phyloP scores from a whole-genome alignment of 495 filamentous ascomycete species.

The Penicillium canariense region DNA sequence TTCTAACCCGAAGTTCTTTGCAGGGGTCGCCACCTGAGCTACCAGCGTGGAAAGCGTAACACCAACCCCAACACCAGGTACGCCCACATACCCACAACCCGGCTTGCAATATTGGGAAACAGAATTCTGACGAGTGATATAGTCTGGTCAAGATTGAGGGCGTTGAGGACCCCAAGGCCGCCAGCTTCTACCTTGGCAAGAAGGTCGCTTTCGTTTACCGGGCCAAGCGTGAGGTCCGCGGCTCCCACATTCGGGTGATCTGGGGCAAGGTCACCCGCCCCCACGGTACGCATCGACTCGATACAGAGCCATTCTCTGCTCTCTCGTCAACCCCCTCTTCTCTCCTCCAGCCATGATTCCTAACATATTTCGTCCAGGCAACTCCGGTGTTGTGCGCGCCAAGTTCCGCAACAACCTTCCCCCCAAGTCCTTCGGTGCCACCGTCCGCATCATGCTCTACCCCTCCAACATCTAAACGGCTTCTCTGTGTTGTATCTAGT shows the following conservation, averaged over 20 bases:
- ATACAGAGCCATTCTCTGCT: background rate
- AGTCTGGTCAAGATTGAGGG: slow-evolving; percentile 95
- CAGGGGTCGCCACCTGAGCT: slow-evolving; percentile 91
- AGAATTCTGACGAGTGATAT: slow-evolving; percentile 32
- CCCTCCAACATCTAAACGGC: slow-evolving; percentile 63
- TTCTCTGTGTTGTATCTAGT: slow-evolving; percentile 39
- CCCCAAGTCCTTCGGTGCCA: slow-evolving; percentile 91
- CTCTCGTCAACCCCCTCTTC: background rate
- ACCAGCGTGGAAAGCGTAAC: slow-evolving; percentile 83
- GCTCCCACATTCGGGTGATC: slow-evolving; percentile 96
- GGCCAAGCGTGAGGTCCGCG: slow-evolving; percentile 84
- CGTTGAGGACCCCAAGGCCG: slow-evolving; percentile 81
- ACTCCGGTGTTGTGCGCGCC: slow-evolving; percentile 93
- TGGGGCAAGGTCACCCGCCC: slow-evolving; percentile 97
- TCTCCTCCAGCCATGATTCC: background rate
- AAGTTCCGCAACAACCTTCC: slow-evolving; percentile 95
- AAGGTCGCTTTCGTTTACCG: slow-evolving; percentile 97
- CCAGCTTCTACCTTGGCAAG: slow-evolving; percentile 92
- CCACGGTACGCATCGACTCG: slow-evolving; percentile 65
- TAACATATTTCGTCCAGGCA: slow-evolving; percentile 55
- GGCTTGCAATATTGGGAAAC: slow-evolving; percentile 9
- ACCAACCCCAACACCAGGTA: slow-evolving; percentile 77
- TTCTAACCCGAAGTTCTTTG: slow-evolving; percentile 38
- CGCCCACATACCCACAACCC: slow-evolving; percentile 18
- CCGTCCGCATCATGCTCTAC: slow-evolving; percentile 98